Percentiles rank a stretch among this genome's conserved stretches.
phyloP scores from a whole-genome alignment of 106 monocot species.

The Platanthera guangdongensis region DNA sequence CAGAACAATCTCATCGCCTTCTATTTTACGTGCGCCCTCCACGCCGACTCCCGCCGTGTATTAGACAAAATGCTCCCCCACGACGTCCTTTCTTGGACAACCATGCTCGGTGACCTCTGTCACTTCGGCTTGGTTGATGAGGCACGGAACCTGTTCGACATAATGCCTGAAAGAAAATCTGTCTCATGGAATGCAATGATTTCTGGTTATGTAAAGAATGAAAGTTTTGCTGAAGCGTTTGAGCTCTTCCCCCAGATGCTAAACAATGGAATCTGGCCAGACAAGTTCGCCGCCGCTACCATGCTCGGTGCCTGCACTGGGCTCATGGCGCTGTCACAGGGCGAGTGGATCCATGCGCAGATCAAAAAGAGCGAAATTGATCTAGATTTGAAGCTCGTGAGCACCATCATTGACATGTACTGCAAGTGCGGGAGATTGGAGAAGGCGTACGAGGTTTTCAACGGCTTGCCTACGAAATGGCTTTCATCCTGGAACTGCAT shows the following conservation, averaged over 20 bases:
- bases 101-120: constrained; percentile 43
- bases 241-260: constrained; percentile 49
- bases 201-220: constrained; percentile 33
- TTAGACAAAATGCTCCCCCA: constrained; percentile 23
- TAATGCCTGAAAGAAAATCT: constrained; percentile 42
- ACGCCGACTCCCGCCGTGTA: constrained; percentile 21
- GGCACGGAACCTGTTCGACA: constrained; percentile 45
- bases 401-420: constrained; percentile 79
- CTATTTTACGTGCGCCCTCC: constrained; percentile 30
- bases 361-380: constrained; percentile 35
- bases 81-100: constrained; percentile 62
- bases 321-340: constrained; percentile 50
- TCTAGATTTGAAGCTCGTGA: constrained; percentile 56
- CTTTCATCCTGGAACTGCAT: constrained; percentile 70
- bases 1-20: constrained; percentile 45
- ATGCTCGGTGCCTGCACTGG: constrained; percentile 65
- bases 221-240: constrained; percentile 42
- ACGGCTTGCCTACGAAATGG: constrained; percentile 21
- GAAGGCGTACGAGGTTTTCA: constrained; percentile 52
- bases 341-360: constrained; percentile 49
- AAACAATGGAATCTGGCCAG: constrained; percentile 27
- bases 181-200: constrained; percentile 82
- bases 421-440: constrained; percentile 78
- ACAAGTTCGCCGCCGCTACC: constrained; percentile 55
- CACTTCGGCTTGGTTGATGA: constrained; percentile 34